Conservation (phyloP, 1,284 basidiomycete species). For the Polyporus tsugae region DNA sequence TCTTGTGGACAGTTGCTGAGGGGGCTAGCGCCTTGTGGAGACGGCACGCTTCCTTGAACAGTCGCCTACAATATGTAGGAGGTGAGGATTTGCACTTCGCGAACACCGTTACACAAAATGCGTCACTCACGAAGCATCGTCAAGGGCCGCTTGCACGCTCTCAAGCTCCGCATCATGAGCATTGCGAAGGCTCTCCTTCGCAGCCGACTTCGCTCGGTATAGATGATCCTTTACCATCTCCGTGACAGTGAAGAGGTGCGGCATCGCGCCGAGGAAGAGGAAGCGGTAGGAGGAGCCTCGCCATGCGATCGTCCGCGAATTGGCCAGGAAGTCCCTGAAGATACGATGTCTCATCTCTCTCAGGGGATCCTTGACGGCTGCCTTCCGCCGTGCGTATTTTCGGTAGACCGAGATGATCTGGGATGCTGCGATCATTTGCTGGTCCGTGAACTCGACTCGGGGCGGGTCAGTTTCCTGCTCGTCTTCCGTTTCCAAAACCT, state of each 20-base stretch:
- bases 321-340: constrained; percentile 40
- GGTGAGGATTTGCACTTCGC: not conserved
- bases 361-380: constrained; percentile 10
- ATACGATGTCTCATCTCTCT: constrained; percentile 16
- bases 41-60: constrained; percentile 7
- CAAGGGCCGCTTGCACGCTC: constrained; percentile 38
- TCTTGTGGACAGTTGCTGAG: not conserved
- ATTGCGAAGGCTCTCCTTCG: constrained; percentile 42
- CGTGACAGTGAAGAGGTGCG: constrained; percentile 56
- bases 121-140: constrained; percentile 18
- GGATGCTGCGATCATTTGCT: constrained; percentile 41
- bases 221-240: constrained; percentile 43
- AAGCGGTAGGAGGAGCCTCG: constrained; percentile 45
- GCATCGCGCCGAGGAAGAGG: constrained; percentile 57
- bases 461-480: constrained; percentile 7
- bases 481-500: not conserved
- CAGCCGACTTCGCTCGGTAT: constrained; percentile 42
- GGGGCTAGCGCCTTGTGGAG: constrained; percentile 13
- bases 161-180: constrained; percentile 44
- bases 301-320: constrained; percentile 44
- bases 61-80: constrained; percentile 1
- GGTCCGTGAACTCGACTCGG: constrained; percentile 36
- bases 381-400: constrained; percentile 34
- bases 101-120: not conserved
- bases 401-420: constrained; percentile 44